A percentile compares a stretch with the other conserved stretches of the same genome.
phyloP scores from a whole-genome alignment of 352 stramenopile genomes.

The Globisporangium yorkense region DNA sequence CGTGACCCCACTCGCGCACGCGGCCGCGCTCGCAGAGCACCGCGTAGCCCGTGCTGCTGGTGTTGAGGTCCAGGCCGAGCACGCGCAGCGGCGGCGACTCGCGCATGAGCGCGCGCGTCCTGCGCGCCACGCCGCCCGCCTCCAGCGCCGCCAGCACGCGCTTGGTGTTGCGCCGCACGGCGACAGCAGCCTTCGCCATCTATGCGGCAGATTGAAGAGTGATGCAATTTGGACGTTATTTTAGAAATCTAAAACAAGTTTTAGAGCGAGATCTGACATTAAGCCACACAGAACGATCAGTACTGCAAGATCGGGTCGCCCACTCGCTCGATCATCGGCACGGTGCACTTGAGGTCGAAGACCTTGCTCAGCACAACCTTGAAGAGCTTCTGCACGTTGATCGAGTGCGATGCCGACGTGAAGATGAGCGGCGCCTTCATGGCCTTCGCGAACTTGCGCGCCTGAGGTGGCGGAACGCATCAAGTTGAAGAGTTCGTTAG shows the following conservation, averaged over 20 bases:
- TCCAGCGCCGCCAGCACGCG: conserved; percentile 53
- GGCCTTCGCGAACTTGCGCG: conserved; percentile 91
- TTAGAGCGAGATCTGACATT: background rate
- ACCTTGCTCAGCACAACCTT: conserved; percentile 93
- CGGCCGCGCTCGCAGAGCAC: conserved; percentile 51
- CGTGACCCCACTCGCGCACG: conserved; percentile 49
- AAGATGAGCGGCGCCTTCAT: conserved; percentile 95
- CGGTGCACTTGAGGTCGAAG: conserved; percentile 92
- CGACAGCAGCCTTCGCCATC: background rate
- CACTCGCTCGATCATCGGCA: conserved; percentile 90
- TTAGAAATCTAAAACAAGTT: background rate
- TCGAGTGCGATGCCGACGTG: conserved; percentile 90
- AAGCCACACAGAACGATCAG: conserved; percentile 8
- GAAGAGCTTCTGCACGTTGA: conserved; percentile 96
- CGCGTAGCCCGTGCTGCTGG: conserved; percentile 72
- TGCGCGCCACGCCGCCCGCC: conserved; percentile 17
- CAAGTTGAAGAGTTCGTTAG: background rate
- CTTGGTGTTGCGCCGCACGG: conserved; percentile 36
- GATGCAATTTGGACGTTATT: no score
- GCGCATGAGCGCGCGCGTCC: conserved; percentile 22
- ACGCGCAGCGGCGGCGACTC: conserved; percentile 37
- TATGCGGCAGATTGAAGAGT: no score
- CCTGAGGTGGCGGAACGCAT: conserved; percentile 25
- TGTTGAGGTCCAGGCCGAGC: conserved; percentile 82
- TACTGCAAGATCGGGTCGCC: conserved; percentile 92